Evolutionary conservation across 306 rosid species (phyloP).

Genomic region (Ammopiptanthus mongolicus): DNA sequence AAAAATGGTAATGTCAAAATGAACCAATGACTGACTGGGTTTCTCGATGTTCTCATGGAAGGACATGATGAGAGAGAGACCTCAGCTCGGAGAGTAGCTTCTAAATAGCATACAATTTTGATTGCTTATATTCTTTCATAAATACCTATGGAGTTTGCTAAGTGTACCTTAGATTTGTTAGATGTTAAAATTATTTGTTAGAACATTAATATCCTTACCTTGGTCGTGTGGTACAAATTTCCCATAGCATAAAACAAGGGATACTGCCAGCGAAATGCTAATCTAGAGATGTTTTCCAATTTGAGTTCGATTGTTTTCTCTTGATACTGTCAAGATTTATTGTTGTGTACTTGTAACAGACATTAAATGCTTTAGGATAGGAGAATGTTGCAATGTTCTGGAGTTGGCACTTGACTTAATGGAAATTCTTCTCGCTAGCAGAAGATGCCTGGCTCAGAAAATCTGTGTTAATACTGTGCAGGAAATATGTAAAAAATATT

Average conservation of each 20-base stretch:
- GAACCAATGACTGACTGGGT: not conserved
- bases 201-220: not conserved
- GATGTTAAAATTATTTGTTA: not conserved
- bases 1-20: not conserved
- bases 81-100: not conserved
- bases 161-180: not conserved
- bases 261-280: not conserved
- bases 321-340: not conserved
- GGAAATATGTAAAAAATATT: not conserved
- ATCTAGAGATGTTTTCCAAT: not conserved
- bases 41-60: not conserved
- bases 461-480: not conserved
- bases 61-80: not conserved
- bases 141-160: not conserved
- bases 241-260: not conserved
- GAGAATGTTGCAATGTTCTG: not conserved
- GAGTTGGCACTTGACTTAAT: not conserved
- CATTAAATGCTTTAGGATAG: not conserved
- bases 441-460: not conserved
- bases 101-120: not conserved
- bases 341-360: not conserved
- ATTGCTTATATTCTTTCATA: not conserved
- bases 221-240: not conserved
- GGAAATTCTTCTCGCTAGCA: not conserved
- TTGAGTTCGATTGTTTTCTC: not conserved